These are phyloP conservation scores for Mycena crocata DNA, from an alignment of 768 basidiomycete genomes.

Conservation along the genomic window DNA sequence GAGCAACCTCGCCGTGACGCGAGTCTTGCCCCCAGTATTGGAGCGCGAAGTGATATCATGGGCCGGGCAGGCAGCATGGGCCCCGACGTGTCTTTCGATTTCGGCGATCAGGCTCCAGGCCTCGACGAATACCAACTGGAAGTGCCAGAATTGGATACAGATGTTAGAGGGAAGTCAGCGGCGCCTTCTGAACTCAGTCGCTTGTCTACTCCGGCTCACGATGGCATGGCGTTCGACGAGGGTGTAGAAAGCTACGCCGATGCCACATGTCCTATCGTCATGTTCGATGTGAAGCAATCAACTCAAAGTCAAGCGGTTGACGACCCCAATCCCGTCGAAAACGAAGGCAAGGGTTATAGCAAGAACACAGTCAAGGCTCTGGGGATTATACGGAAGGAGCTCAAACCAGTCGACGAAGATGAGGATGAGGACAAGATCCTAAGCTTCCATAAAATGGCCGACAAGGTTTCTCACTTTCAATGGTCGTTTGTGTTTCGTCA, in stretches of 20 bases:
- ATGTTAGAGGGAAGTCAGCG: conserved; percentile 59
- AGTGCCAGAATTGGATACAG: conserved; percentile 61
- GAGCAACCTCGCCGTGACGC: conserved; percentile 78
- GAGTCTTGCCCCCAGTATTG: conserved; percentile 71
- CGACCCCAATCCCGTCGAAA: conserved; percentile 52
- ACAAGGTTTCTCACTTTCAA: conserved; percentile 65
- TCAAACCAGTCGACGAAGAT: conserved; percentile 64
- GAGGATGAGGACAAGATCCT: conserved; percentile 68
- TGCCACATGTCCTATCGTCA: conserved; percentile 79
- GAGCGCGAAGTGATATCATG: conserved; percentile 66
- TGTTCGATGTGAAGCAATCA: conserved; percentile 76
- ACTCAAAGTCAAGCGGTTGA: conserved; percentile 63
- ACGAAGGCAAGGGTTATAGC: conserved; percentile 82
- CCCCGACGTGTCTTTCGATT: conserved; percentile 69
- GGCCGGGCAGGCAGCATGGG: conserved; percentile 63
- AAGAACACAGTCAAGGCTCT: conserved; percentile 91
- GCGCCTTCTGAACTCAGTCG: conserved; percentile 69
- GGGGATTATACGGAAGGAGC: conserved; percentile 76
- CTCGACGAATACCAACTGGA: conserved; percentile 83
- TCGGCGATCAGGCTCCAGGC: conserved; percentile 64
- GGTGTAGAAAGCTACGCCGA: conserved; percentile 78
- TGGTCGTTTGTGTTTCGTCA: neutral
- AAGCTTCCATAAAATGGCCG: conserved; percentile 83
- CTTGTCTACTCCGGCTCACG: conserved; percentile 74
- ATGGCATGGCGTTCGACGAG: conserved; percentile 62